Evolutionary conservation across 257 asterid species (phyloP), one percentile per base, ranked within the genome.

Genomic region (Eucommia ulmoides): DNA sequence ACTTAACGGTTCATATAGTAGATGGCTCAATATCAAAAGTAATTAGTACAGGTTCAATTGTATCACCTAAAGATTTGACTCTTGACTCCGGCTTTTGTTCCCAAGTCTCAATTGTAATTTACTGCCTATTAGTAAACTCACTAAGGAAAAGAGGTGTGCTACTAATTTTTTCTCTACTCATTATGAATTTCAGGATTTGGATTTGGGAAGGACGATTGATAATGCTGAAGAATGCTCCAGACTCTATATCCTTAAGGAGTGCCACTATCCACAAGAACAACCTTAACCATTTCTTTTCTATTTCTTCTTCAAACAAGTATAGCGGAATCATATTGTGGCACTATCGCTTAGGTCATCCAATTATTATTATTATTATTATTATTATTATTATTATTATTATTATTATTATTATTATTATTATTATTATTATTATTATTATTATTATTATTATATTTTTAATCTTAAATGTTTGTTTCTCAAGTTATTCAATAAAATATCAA

Each of bases 301-400:
- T 23, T 55, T 23, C 60, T 8, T 6, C 6, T 44, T 7, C 20
- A 1, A 23, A 19, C 45, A 22, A 9, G 22, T 41, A 24, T 11
- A 23, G 9, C 47, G 22, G 17, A 7, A 15, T 45, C 15, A 56
- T 56, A 33, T 46, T 45, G 22, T 26, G 54, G 22, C 45, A 55
- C 16, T 55, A 7, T 42, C 33, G 20, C 12, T 18, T 42, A 19
- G 53, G 53, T 41, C 58, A 51, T 51, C 58, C 53, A 7, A 51
- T 41, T 24, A 50, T 56, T 22, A n/a, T n/a, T n/a, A n/a, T n/a
- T n/a, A n/a, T n/a, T n/a, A n/a, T n/a, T n/a, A n/a, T n/a, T n/a
- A n/a, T n/a, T n/a, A n/a, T n/a, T n/a, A n/a, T n/a, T n/a, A n/a
- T n/a, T n/a, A n/a, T n/a, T n/a, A n/a, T n/a, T n/a, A n/a, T n/a